Conservation (phyloP, 345 rosid species). For the Eucalyptus brandiana region DNA sequence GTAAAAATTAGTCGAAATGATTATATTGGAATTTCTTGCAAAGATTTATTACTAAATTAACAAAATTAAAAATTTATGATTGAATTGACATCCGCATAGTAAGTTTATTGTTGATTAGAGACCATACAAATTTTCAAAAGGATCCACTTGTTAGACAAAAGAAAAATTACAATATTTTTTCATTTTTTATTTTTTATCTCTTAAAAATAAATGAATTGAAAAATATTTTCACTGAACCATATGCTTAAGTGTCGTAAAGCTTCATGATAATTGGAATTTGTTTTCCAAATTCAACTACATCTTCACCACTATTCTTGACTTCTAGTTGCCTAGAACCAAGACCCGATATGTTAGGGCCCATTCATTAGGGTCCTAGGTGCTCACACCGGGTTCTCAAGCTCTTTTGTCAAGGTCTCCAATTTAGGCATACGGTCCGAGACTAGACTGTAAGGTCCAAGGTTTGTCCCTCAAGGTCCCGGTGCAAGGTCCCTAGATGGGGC, state of each 20-base stretch:
- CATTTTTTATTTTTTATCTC: too few relatives aligned
- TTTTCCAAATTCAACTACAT: neutral
- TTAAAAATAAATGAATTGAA: too few relatives aligned
- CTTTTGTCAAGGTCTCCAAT: fast-evolving
- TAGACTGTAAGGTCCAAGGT: neutral
- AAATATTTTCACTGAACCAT: too few relatives aligned
- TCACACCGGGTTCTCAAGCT: fast-evolving
- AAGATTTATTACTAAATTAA: neutral
- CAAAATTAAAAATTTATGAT: fast-evolving
- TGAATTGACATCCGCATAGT: fast-evolving
- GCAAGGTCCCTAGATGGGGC: neutral
- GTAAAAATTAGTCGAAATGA: neutral
- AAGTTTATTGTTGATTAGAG: neutral
- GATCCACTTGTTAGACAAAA: neutral
- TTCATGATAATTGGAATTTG: neutral
- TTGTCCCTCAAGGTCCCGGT: neutral
- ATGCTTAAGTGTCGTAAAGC: neutral
- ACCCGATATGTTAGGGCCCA: neutral
- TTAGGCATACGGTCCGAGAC: fast-evolving
- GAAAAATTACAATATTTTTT: too few relatives aligned
- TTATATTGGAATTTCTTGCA: neutral
- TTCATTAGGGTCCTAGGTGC: neutral
- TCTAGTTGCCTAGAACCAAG: neutral
- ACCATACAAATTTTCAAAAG: neutral
- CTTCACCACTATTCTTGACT: fast-evolving